Evolutionary conservation across 805 yeast genomes (phyloP).

Genomic region (Saturnispora kantuleensis): DNA sequence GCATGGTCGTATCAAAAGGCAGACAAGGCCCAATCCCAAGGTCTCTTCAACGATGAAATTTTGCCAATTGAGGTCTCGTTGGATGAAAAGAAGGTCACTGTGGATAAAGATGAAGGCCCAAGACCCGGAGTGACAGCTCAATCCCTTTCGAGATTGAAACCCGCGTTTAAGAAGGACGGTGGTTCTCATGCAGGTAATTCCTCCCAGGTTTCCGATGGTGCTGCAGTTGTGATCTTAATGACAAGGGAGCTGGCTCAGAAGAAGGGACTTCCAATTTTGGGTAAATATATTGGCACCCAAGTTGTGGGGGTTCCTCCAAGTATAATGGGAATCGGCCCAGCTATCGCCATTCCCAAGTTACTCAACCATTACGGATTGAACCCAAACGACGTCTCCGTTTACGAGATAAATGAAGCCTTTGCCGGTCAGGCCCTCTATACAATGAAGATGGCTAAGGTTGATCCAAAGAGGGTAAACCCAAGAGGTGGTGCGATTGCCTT

Average conservation of each 20-base stretch:
- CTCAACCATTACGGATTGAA: slow-evolving; percentile 36
- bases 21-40: slow-evolving; percentile 55
- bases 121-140: slow-evolving; percentile 76
- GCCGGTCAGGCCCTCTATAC: slow-evolving; percentile 90
- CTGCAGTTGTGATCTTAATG: slow-evolving; percentile 79
- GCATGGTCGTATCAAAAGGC: slow-evolving; percentile 84
- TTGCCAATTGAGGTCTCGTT: slow-evolving; percentile 61
- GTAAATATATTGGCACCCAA: slow-evolving; percentile 69
- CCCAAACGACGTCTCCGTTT: slow-evolving; percentile 59
- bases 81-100: slow-evolving; percentile 36
- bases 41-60: slow-evolving; percentile 82
- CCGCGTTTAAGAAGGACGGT: slow-evolving; percentile 82
- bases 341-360: slow-evolving; percentile 83
- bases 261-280: slow-evolving; percentile 62
- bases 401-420: slow-evolving; percentile 92
- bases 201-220: slow-evolving; percentile 94
- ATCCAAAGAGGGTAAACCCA: slow-evolving; percentile 66
- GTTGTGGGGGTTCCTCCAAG: slow-evolving; percentile 94
- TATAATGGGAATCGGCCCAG: slow-evolving; percentile 98
- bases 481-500: slow-evolving; percentile 95
- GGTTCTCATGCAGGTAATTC: slow-evolving; percentile 93
- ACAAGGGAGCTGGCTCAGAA: slow-evolving; percentile 77
- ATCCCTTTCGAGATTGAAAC: slow-evolving; percentile 63
- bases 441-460: slow-evolving; percentile 55
- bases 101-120: slow-evolving; percentile 61